Evolutionary conservation across 2,329 filamentous ascomycete genomes (phyloP).

Genomic region (Colletotrichum neosansevieriae): DNA sequence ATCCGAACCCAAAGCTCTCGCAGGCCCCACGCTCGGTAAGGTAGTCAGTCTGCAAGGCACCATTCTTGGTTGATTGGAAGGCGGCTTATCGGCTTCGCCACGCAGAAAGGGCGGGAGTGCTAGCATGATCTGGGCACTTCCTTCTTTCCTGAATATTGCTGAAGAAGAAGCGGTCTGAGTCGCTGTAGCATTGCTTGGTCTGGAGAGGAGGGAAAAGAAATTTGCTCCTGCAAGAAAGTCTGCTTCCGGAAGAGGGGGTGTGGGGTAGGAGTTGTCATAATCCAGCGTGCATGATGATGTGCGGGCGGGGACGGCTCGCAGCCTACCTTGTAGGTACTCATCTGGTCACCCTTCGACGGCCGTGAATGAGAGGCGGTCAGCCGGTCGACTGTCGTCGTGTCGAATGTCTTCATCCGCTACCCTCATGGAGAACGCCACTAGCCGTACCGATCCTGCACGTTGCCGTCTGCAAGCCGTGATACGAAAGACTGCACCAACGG

Average conservation of each 20-base stretch:
- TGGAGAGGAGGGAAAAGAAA: conserved; percentile 12
- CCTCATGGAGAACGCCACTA: neutral
- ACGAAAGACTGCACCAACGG: neutral
- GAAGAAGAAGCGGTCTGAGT: conserved; percentile 19
- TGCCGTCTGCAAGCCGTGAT: neutral
- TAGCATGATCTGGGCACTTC: neutral
- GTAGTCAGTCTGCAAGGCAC: neutral
- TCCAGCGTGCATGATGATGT: neutral
- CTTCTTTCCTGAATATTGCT: neutral
- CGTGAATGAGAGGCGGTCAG: too few species aligned
- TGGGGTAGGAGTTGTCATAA: neutral
- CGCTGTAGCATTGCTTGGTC: neutral
- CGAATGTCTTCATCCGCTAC: too few species aligned
- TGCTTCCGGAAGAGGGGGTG: conserved; percentile 1
- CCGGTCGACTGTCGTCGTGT: too few species aligned
- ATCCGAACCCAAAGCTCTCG: neutral
- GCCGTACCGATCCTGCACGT: neutral
- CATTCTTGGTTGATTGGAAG: neutral
- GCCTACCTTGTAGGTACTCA: too few species aligned
- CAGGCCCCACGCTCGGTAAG: neutral
- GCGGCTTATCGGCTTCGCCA: conserved; percentile 2
- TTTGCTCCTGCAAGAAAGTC: neutral
- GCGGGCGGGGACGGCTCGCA: too few species aligned
- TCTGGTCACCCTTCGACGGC: too few species aligned
- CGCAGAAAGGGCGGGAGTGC: neutral